These are phyloP conservation scores for Ceratorhiza oryzae-sativae DNA, from an alignment of 1,284 basidiomycete genomes.

Conservation along the genomic window DNA sequence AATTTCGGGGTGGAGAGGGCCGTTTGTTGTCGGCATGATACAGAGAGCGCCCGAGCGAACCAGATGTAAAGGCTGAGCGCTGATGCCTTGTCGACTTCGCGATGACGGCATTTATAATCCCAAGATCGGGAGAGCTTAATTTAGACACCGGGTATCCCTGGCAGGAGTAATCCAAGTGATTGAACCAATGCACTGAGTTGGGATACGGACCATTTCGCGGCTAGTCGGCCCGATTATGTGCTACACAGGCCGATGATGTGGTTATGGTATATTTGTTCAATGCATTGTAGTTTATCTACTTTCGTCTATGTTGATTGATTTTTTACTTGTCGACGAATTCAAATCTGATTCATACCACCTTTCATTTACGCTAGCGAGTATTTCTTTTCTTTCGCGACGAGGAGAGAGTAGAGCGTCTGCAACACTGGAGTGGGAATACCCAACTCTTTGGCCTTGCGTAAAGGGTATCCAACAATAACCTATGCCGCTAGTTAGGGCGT, in stretches of 20 bases:
- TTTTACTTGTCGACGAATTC: background rate
- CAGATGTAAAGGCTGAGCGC: background rate
- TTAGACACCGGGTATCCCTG: background rate
- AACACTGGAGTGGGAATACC: slow-evolving; percentile 33
- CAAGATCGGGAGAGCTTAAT: background rate
- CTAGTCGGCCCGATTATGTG: no score
- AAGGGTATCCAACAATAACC: slow-evolving; percentile 36
- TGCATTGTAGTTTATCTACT: background rate
- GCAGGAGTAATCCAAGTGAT: background rate
- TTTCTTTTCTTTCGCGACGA: slow-evolving; percentile 35
- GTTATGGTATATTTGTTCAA: no score
- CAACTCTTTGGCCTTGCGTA: slow-evolving; percentile 34
- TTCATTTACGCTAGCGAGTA: background rate
- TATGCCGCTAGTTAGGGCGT: no score
- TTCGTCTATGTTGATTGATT: background rate
- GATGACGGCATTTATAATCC: background rate
- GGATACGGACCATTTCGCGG: no score
- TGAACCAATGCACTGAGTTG: background rate
- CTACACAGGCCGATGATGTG: no score
- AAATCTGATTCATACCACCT: background rate
- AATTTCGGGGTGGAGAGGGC: slow-evolving; percentile 67
- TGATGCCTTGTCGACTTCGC: background rate
- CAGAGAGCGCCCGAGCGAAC: background rate
- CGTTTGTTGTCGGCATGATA: slow-evolving; percentile 45
- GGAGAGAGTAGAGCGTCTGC: slow-evolving; percentile 28